Conservation (phyloP, 2,329 filamentous ascomycete genomes). For the Pseudogymnoascus sp. region DNA sequence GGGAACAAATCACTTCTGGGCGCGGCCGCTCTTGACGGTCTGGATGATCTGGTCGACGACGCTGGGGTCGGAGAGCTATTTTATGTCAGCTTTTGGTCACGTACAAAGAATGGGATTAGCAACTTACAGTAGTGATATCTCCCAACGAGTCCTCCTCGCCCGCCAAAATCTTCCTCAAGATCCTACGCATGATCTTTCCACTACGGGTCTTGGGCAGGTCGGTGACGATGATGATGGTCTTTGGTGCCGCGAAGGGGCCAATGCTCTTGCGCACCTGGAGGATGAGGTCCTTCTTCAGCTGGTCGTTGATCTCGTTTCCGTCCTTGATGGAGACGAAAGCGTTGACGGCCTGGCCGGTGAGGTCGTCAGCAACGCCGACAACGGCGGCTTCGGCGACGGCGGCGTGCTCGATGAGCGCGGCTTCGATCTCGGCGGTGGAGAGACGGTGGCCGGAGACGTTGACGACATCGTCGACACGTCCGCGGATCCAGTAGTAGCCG, state of each 20-base stretch:
- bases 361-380: conserved; percentile 84
- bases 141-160: conserved; percentile 96
- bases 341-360: conserved; percentile 94
- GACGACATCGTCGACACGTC: conserved; percentile 95
- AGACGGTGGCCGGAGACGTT: conserved; percentile 95
- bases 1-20: neutral
- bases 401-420: conserved; percentile 85
- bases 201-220: conserved; percentile 96
- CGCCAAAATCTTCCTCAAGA: conserved; percentile 92
- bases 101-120: neutral
- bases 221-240: conserved; percentile 81
- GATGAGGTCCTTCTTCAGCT: conserved; percentile 85
- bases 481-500: conserved; percentile 99
- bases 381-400: conserved; percentile 90
- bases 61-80: conserved; percentile 74
- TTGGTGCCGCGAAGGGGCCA: conserved; percentile 92
- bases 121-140: conserved; percentile 71
- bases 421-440: conserved; percentile 96
- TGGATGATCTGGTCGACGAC: conserved; percentile 87
- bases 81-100: conserved; percentile 12
- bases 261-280: conserved; percentile 96
- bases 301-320: conserved; percentile 63
- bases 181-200: conserved; percentile 98
- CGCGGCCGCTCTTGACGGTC: conserved; percentile 40
- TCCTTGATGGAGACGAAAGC: conserved; percentile 93